Conservation (phyloP, 2,329 filamentous ascomycete species). For the Fusarium coicis region DNA sequence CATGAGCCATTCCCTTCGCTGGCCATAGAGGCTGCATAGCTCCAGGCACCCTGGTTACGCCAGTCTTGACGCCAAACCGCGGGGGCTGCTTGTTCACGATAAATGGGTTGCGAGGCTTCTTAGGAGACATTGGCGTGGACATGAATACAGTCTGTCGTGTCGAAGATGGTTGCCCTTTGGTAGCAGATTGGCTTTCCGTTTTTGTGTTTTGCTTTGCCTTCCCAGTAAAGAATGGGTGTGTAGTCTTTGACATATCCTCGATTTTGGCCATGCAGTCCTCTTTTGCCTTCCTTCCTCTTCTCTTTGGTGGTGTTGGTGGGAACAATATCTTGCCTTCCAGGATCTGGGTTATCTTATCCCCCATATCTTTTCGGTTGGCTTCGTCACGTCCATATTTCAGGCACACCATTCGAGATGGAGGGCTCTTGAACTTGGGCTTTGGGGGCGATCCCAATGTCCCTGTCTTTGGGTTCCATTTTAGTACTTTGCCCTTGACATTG, state of each 20-base stretch:
- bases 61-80: slow-evolving; percentile 57
- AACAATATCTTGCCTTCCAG: slow-evolving; percentile 52
- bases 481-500: slow-evolving; percentile 57
- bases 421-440: slow-evolving; percentile 57
- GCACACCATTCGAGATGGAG: slow-evolving; percentile 58
- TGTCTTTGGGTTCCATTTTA: slow-evolving; percentile 68
- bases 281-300: slow-evolving; percentile 39
- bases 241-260: slow-evolving; percentile 41
- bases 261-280: slow-evolving; percentile 38
- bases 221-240: slow-evolving; percentile 57
- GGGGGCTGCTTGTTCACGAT: slow-evolving; percentile 48
- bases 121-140: slow-evolving; percentile 65
- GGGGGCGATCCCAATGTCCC: slow-evolving; percentile 72
- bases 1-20: slow-evolving; percentile 69
- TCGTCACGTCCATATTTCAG: slow-evolving; percentile 69
- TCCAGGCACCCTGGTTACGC: slow-evolving; percentile 70
- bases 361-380: slow-evolving; percentile 59
- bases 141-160: slow-evolving; percentile 58
- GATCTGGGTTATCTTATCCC: slow-evolving; percentile 72
- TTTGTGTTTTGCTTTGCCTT: slow-evolving; percentile 47
- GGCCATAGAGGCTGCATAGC: slow-evolving; percentile 78
- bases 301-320: slow-evolving; percentile 44
- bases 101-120: slow-evolving; percentile 49
- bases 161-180: slow-evolving; percentile 41
- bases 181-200: slow-evolving; percentile 25